Conservation (phyloP, 441 rosid genomes). For the Francoa sonchifolia region DNA sequence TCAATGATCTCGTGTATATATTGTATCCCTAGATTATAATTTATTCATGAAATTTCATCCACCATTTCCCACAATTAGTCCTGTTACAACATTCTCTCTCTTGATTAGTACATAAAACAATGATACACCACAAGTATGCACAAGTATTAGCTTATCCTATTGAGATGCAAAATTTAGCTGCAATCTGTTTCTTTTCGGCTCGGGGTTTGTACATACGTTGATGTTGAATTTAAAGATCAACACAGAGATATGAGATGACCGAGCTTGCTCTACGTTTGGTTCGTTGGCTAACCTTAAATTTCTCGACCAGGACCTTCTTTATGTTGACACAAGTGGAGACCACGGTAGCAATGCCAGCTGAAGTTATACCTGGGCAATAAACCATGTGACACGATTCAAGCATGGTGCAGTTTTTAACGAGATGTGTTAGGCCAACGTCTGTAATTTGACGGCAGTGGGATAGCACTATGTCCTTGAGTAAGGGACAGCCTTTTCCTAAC, state of each 20-base stretch:
- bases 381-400: constrained; percentile 76
- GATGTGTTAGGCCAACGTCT: constrained; percentile 62
- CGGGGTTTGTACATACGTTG: too few relatives aligned
- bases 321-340: constrained; percentile 70
- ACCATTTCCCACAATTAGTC: too few relatives aligned
- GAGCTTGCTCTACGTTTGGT: constrained; percentile 65
- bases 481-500: constrained; percentile 75
- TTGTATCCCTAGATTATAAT: too few relatives aligned
- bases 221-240: constrained; percentile 43
- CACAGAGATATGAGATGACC: constrained; percentile 55
- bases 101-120: too few relatives aligned
- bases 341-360: constrained; percentile 70
- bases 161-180: too few relatives aligned
- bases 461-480: constrained; percentile 61
- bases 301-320: constrained; percentile 73
- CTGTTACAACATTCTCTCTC: too few relatives aligned
- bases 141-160: too few relatives aligned
- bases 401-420: constrained; percentile 42
- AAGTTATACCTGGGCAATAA: constrained; percentile 64
- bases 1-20: too few relatives aligned
- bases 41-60: too few relatives aligned
- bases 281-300: constrained; percentile 72
- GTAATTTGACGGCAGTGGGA: constrained; percentile 73
- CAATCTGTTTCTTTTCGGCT: too few relatives aligned
- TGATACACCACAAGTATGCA: too few relatives aligned